Base-by-base conservation (phyloP, 1,139 yeast genomes). In the Candida glucosophila region DNA sequence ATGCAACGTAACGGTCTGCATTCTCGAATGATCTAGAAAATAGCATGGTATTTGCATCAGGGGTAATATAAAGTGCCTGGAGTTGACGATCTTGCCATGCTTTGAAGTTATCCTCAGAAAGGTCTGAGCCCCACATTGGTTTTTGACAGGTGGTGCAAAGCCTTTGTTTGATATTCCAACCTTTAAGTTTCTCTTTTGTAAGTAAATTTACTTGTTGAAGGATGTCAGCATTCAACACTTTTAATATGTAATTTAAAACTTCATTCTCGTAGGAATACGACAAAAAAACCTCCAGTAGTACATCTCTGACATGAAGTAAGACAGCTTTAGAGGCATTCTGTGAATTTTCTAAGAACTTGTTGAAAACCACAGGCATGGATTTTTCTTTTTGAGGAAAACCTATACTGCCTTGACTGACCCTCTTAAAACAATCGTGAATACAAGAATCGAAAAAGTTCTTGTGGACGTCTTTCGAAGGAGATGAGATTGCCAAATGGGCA, bases 121-220 rank as follows among this genome's bases (percentile, higher is more conserved):
- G 52, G 1, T 69, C 70, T 1, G 67, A 44, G 0, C 94, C 94
- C 68, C 81, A 73, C 20, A 82, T 51, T 17, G 54, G 52, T 35
- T 70, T 72, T 2, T 80, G 82, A 47, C 95, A 83, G 0, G 77
- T 71, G 27, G 79, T 77, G 49, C 95, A 83, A 24, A 58, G 65
- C 26, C 67, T 62, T 12, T 61, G 52, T 16, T 49, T 52, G 2
- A 76, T 66, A 1, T 72, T 53, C 82, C 88, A 77, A 0, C 94
- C 94, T 27, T 50, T 46, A 2, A 60, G 36, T 13, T 67, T 58
- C 23, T 61, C 58, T 1, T 43, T 36, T 7, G 61, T 55, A 3
- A 75, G 46, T 3, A 45, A 34, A 12, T 56, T 44, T 44, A 77
- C 47, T 27, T 62, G 65, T 19, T 54, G 51, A 40, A 55, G 68